Percentiles rank a stretch among this genome's conserved stretches.
Conservation (phyloP, 2,329 filamentous ascomycete species). For the Fusarium newnesense region DNA sequence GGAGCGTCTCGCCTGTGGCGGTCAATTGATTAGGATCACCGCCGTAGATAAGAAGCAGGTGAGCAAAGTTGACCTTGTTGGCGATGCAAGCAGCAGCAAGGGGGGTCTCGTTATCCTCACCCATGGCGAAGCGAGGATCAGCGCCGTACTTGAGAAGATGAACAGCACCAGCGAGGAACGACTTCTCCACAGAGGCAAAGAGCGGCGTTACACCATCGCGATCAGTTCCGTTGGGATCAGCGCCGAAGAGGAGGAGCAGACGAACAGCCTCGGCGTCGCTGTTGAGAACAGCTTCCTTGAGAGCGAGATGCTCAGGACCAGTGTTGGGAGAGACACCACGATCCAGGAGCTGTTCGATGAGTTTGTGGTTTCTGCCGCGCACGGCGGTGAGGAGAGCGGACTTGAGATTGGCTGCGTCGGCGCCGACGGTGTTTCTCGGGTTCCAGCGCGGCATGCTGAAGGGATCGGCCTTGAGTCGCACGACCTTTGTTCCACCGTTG, state of each 20-base stretch:
- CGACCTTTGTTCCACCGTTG: slow-evolving; percentile 51
- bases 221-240: slow-evolving; percentile 64
- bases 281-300: slow-evolving; percentile 63
- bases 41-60: slow-evolving; percentile 70
- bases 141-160: slow-evolving; percentile 73
- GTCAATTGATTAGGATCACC: slow-evolving; percentile 66
- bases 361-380: slow-evolving; percentile 65
- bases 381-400: slow-evolving; percentile 64
- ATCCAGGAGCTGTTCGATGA: slow-evolving; percentile 67
- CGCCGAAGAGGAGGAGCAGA: slow-evolving; percentile 66
- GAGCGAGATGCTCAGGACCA: slow-evolving; percentile 56
- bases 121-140: slow-evolving; percentile 63
- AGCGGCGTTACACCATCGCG: slow-evolving; percentile 62
- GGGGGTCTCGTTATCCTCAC: slow-evolving; percentile 64
- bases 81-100: slow-evolving; percentile 61
- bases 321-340: slow-evolving; percentile 65
- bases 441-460: slow-evolving; percentile 62
- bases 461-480: slow-evolving; percentile 63
- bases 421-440: slow-evolving; percentile 57
- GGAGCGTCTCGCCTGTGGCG: slow-evolving; percentile 67
- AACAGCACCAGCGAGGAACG: slow-evolving; percentile 66
- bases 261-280: slow-evolving; percentile 65
- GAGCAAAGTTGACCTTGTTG: slow-evolving; percentile 66
- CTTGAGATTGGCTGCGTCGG: slow-evolving; percentile 57
- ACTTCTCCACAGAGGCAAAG: slow-evolving; percentile 60